A percentile compares a stretch with the other conserved stretches of the same genome.
phyloP scores from a whole-genome alignment of 805 yeast genomes.

The Priceomyces carsonii region DNA sequence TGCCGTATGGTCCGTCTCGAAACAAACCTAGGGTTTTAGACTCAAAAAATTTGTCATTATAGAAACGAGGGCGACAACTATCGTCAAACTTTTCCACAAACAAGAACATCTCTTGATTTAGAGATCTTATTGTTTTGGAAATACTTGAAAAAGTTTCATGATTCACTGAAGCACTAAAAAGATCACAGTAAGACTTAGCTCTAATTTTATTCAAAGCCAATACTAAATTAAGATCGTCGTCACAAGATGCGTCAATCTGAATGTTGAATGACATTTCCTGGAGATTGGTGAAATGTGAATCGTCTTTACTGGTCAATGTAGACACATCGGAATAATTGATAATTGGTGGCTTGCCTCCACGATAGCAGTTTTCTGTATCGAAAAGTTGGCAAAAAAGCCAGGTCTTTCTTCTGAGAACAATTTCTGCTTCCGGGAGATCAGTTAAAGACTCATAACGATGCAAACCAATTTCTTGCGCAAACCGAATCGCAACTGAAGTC shows the following conservation, averaged over 20 bases:
- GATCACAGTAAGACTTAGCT: conserved; percentile 25
- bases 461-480: conserved; percentile 43
- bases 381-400: conserved; percentile 41
- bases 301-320: conserved; percentile 24
- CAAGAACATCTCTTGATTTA: conserved; percentile 30
- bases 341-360: conserved; percentile 42
- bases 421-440: conserved; percentile 21
- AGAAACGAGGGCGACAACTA: conserved; percentile 28
- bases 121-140: conserved; percentile 18
- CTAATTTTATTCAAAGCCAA: conserved; percentile 27
- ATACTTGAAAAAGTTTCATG: conserved; percentile 19
- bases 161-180: conserved; percentile 32
- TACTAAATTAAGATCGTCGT: conserved; percentile 5
- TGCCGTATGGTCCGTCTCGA: background rate
- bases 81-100: conserved; percentile 20
- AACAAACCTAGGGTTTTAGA: background rate
- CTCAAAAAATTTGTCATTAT: conserved; percentile 32
- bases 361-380: conserved; percentile 40
- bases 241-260: no score
- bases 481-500: conserved; percentile 34
- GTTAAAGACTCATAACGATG: conserved; percentile 34
- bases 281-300: no score
- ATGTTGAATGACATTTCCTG: no score
- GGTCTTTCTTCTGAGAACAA: conserved; percentile 22
- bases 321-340: conserved; percentile 34